These are phyloP conservation scores for Pugionium cornutum DNA, from an alignment of 345 rosid genomes.

Conservation along the genomic window DNA sequence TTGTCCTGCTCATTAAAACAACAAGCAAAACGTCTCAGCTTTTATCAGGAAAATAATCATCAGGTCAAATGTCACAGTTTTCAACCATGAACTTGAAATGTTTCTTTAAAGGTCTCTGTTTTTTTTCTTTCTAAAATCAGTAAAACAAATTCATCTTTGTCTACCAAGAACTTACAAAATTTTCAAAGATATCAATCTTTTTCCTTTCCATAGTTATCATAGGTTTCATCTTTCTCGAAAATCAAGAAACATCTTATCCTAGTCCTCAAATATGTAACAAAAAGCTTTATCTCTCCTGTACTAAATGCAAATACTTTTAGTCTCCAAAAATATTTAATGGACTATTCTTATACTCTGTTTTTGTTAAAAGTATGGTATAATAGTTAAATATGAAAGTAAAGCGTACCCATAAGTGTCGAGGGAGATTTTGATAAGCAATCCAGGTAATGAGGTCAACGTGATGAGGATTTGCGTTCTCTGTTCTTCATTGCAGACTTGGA, in stretches of 20 bases:
- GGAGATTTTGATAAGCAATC: constrained; percentile 49
- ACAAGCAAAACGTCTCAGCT: constrained; percentile 22
- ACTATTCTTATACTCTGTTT: too few relatives aligned
- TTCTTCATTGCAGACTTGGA: constrained; percentile 50
- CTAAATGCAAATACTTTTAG: constrained; percentile 3
- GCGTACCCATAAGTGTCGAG: constrained; percentile 55
- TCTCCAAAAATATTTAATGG: too few relatives aligned
- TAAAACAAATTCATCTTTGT: constrained; percentile 16
- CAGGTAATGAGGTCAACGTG: constrained; percentile 44
- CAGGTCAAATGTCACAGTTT: not conserved
- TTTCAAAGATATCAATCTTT: not conserved
- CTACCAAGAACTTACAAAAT: constrained; percentile 9
- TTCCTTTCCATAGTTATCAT: constrained; percentile 20
- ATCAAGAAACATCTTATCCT: constrained; percentile 26
- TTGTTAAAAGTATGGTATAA: too few relatives aligned
- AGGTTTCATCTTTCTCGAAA: constrained; percentile 22
- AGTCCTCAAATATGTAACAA: constrained; percentile 11
- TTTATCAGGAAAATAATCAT: constrained; percentile 22
- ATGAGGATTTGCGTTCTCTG: constrained; percentile 50
- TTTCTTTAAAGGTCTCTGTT: not conserved
- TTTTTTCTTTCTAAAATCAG: constrained; percentile 16
- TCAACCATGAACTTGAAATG: constrained; percentile 13
- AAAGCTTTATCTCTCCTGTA: not conserved
- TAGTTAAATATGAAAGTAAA: not conserved
- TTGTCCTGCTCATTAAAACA: constrained; percentile 48